Percentiles rank a stretch among this genome's conserved stretches.
phyloP scores from a whole-genome alignment of 305 asterid species.

The Vinca major region DNA sequence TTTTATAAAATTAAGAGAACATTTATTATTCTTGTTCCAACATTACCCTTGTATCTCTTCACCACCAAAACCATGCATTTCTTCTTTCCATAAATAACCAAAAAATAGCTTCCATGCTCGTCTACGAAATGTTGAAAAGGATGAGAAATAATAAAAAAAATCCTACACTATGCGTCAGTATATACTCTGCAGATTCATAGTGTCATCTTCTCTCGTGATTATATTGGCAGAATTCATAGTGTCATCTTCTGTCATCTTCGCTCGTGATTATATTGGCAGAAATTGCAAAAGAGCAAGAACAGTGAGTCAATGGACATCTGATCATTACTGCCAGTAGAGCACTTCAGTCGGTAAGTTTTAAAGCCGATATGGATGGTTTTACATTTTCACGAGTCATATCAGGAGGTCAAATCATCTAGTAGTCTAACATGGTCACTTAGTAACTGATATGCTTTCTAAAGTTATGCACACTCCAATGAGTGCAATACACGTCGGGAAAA shows the following conservation, averaged over 20 bases:
- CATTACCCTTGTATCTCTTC: too few species aligned
- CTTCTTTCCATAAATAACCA: background rate
- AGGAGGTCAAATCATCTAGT: too few species aligned
- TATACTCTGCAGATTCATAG: background rate
- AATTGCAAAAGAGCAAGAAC: background rate
- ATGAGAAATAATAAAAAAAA: background rate
- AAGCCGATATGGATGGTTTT: too few species aligned
- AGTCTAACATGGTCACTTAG: too few species aligned
- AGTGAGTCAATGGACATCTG: background rate
- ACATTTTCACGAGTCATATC: too few species aligned
- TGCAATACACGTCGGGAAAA: too few species aligned
- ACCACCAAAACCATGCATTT: too few species aligned
- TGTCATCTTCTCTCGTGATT: constrained; percentile 3
- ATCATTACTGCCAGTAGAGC: background rate
- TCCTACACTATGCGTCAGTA: background rate
- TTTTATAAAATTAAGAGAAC: too few species aligned
- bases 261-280: background rate
- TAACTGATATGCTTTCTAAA: too few species aligned
- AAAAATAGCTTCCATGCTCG: background rate
- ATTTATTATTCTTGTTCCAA: too few species aligned
- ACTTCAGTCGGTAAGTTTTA: background rate
- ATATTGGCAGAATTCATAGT: background rate
- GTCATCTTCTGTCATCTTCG: too few species aligned
- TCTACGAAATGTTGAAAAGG: background rate
- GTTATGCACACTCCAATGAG: too few species aligned